Evolutionary conservation across 2,329 filamentous ascomycete genomes (phyloP).

Genomic region (Neofusicoccum laricinum): DNA sequence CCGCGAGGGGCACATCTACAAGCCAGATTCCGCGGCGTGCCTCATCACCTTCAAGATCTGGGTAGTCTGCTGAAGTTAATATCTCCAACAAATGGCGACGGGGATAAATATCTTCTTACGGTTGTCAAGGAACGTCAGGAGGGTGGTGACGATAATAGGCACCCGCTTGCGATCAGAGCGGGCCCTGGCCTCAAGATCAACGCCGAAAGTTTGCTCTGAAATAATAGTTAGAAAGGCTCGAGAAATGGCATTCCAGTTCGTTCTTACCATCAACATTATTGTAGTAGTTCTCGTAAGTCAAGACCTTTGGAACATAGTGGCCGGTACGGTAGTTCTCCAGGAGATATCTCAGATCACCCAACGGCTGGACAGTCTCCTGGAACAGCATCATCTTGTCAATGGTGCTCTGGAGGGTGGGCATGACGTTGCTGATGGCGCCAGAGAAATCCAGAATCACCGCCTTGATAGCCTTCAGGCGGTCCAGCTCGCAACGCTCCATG

Average conservation of each 20-base stretch:
- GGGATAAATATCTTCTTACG: conserved; percentile 42
- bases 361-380: conserved; percentile 96
- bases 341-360: conserved; percentile 85
- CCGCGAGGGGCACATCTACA: conserved; percentile 79
- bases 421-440: conserved; percentile 94
- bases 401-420: conserved; percentile 89
- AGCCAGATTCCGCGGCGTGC: conserved; percentile 91
- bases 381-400: conserved; percentile 99
- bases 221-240: not conserved
- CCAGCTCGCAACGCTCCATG: conserved; percentile 94
- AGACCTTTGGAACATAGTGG: conserved; percentile 83
- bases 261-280: conserved; percentile 76
- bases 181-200: conserved; percentile 93
- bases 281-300: conserved; percentile 98
- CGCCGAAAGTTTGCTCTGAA: conserved; percentile 88
- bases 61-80: conserved; percentile 61
- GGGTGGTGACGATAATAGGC: conserved; percentile 84
- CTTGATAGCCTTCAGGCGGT: conserved; percentile 96
- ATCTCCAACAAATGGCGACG: conserved; percentile 4
- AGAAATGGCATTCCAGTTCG: no score
- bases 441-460: conserved; percentile 97
- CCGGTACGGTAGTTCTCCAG: conserved; percentile 97
- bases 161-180: conserved; percentile 94
- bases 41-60: conserved; percentile 94
- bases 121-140: conserved; percentile 92